These are phyloP conservation scores for California macrophylla DNA, from an alignment of 441 rosid genomes.

Conservation along the genomic window DNA sequence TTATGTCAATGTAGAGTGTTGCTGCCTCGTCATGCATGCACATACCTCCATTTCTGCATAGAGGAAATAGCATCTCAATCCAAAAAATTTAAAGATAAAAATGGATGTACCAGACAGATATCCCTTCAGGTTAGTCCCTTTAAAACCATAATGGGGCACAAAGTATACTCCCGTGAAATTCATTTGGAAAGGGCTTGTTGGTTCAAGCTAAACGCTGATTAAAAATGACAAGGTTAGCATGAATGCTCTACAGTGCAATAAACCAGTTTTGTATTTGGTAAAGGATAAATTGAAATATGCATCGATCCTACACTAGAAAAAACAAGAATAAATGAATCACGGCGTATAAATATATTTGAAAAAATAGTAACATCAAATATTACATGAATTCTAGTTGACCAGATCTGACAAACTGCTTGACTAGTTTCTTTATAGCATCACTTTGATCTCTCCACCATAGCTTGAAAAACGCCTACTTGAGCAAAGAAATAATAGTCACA, in stretches of 20 bases:
- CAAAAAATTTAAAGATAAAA: background rate
- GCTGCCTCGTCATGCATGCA: constrained; percentile 99
- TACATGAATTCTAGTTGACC: constrained; percentile 99
- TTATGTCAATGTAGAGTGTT: constrained; percentile 93
- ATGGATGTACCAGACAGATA: too few species aligned
- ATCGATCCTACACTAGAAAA: background rate
- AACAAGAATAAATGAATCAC: background rate
- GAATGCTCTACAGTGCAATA: background rate
- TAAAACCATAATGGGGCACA: background rate
- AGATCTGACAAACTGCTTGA: constrained; percentile 54
- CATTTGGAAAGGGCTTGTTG: background rate
- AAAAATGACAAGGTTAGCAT: background rate
- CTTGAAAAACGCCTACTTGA: constrained; percentile 82
- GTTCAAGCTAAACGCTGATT: background rate
- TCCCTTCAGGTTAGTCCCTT: too few species aligned
- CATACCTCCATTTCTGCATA: constrained; percentile 94
- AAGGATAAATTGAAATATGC: background rate
- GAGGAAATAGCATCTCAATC: too few species aligned
- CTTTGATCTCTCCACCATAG: constrained; percentile 98
- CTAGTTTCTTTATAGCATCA: constrained; percentile 42
- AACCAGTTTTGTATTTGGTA: background rate
- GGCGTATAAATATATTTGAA: background rate
- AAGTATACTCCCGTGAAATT: background rate
- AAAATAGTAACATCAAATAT: background rate
- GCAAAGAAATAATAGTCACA: background rate